Evolutionary conservation across 2,329 filamentous ascomycete genomes (phyloP), one percentile per base, ranked within the genome.

Genomic region (Calonectria crousiana): DNA sequence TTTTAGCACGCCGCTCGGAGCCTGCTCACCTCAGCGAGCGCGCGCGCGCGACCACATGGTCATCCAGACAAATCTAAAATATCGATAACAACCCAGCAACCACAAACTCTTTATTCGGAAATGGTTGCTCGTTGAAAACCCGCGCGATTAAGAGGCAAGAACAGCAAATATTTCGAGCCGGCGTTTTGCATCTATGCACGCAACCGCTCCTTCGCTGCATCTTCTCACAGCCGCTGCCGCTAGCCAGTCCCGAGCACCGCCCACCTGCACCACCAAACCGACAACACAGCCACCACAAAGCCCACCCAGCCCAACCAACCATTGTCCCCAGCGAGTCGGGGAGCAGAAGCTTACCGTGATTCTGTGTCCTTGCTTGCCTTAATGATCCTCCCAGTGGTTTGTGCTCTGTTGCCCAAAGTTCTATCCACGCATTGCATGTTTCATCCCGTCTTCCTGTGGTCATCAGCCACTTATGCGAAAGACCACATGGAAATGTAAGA

Each of bases 251-350:
- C 23, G 6, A 41, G 56, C 56, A 62, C 56, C 56, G 56, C 56
- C 56, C 36, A 38, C 56, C 56, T 62, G 34, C 56, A 62, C 36
- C 36, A 62, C 56, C 36, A 18, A 10, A 41, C 56, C 18, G n/a
- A 41, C 56, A 41, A 41, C 56, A 62, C 56, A 62, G 56, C 56
- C 56, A 62, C 56, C 56, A 16, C 36, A 20, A 62, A 62, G 52
- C 52, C 52, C 16, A 30, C 56, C 14, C 2, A 13, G 34, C 56
- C 16, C 23, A 28, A 16, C 56, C 56, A 62, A 62, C 56, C 36
- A 62, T 41, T 8, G 34, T 41, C 56, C 52, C 14, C 23, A 5
- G n/a, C n/a, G 3, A 14, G 36, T 6, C 56, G 23, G n/a, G n/a
- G 36, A 28, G 6, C n/a, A 28, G 36, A 28, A 28, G 14, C 10